Evolutionary conservation across 148 eudicot species (phyloP), one percentile per base, ranked within the genome.

Genomic region (Beta vulgaris): DNA sequence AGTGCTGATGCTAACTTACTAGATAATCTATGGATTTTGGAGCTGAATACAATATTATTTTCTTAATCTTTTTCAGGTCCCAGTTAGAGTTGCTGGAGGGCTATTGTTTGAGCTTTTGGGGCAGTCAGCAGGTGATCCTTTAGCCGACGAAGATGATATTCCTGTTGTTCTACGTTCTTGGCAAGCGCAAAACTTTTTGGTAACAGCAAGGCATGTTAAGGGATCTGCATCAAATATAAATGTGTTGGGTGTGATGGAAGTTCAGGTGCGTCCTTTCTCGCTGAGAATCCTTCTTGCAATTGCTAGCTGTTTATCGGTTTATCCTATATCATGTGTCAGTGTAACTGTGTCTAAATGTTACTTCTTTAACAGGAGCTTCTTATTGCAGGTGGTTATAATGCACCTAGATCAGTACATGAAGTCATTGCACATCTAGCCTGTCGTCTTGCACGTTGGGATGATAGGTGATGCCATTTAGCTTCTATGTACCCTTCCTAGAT

Each of bases 361-460:
- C 73, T 72, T 64, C 32, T n/a, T 77, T 69, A 26, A 31, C 75
- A 93, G 98, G 98, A 93, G 81, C 87, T 86, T 55, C 90, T 93
- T 65, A 69, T 80, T 82, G 93, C 85, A 79, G 96, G 93, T 73
- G 91, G 92, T 78, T 84, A 86, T 79, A 89, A 91, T 85, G 79
- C 84, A 29, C 96, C 98, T 40, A 84, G 87, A 78, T 75, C 93
- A 73, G 82, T 82, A 57, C 96, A 93, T 74, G 96, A 88, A 77
- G 86, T 93, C 66, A 83, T 91, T 76, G 96, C 93, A 74, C 89
- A 88, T 85, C 83, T 93, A 77, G 85, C 90, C 29, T 78, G 82
- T 68, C 92, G 91, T 78, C 93, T 93, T 78, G 93, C 98, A 55
- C 92, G 96, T 53, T 93, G 96, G 98, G 98, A 93, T 84, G 96